These are phyloP conservation scores for Globisporangium recalcitrans DNA, from an alignment of 352 stramenopile genomes.

Conservation along the genomic window DNA sequence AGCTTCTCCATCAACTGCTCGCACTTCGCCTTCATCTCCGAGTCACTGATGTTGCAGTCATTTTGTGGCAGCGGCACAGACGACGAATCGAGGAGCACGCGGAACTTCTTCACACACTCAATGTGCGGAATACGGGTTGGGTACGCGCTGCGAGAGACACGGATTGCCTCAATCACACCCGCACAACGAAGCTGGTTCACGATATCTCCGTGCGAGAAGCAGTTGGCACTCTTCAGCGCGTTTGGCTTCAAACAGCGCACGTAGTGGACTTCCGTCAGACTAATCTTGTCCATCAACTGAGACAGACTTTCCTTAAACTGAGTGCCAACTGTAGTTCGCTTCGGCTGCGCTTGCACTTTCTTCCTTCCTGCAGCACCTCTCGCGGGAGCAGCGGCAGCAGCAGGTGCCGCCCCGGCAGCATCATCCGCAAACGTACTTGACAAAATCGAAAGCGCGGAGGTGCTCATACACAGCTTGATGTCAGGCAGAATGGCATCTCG, in stretches of 20 bases:
- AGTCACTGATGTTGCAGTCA: slow-evolving; percentile 34
- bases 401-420: slow-evolving; percentile 4
- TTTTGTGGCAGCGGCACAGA: slow-evolving; percentile 17
- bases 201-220: slow-evolving; percentile 67
- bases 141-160: slow-evolving; percentile 82
- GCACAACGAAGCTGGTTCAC: slow-evolving; percentile 82
- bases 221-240: slow-evolving; percentile 60
- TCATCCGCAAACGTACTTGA: slow-evolving; percentile 69
- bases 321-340: slow-evolving; percentile 70
- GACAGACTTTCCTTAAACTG: slow-evolving; percentile 85
- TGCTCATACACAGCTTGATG: slow-evolving; percentile 84
- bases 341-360: slow-evolving; percentile 50
- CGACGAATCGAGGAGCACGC: slow-evolving; percentile 35
- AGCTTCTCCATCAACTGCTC: slow-evolving; percentile 67
- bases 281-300: slow-evolving; percentile 85
- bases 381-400: neutral
- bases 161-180: slow-evolving; percentile 84
- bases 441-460: slow-evolving; percentile 54
- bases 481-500: slow-evolving; percentile 78
- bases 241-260: slow-evolving; percentile 86
- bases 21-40: slow-evolving; percentile 52
- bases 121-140: slow-evolving; percentile 71
- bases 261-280: slow-evolving; percentile 82
- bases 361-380: slow-evolving; percentile 24
- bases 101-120: slow-evolving; percentile 81